phyloP scores from a whole-genome alignment of 306 rosid species.

The Luffa aegyptiaca region DNA sequence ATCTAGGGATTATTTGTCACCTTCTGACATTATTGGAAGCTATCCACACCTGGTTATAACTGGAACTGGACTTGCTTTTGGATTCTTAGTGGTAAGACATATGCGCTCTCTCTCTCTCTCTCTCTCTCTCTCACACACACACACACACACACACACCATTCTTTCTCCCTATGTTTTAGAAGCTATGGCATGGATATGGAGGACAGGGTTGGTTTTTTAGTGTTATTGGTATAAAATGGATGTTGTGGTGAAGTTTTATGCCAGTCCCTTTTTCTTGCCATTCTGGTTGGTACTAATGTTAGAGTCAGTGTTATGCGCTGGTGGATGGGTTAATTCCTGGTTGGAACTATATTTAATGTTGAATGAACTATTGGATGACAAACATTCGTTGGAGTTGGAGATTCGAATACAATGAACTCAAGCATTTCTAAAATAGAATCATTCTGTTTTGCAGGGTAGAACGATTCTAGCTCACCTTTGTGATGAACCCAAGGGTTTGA shows the following conservation, averaged over 20 bases:
- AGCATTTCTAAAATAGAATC: not conserved
- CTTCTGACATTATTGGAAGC: constrained; percentile 52
- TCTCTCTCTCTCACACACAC: too few species aligned
- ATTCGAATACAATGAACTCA: not conserved
- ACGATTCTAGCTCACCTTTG: constrained; percentile 92
- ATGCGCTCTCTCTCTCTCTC: not conserved
- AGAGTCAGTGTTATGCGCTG: not conserved
- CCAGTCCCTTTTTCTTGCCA: not conserved
- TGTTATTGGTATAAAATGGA: not conserved
- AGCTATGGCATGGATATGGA: not conserved
- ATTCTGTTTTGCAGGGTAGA: constrained; percentile 68
- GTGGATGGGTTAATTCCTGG: not conserved
- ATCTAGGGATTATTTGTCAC: constrained; percentile 82
- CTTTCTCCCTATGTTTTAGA: not conserved
- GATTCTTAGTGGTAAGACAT: constrained; percentile 76
- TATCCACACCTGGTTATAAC: constrained; percentile 69
- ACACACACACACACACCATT: too few species aligned
- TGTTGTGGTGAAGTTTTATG: not conserved
- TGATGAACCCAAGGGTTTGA: constrained; percentile 97
- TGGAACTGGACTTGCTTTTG: constrained; percentile 92
- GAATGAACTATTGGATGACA: not conserved
- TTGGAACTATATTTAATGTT: not conserved
- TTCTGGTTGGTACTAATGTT: not conserved
- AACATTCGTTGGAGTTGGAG: not conserved
- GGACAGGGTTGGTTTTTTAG: not conserved